Evolutionary conservation across 2,329 filamentous ascomycete species (phyloP), one percentile per base, ranked within the genome.

Genomic region (Acrocalymma vagum): DNA sequence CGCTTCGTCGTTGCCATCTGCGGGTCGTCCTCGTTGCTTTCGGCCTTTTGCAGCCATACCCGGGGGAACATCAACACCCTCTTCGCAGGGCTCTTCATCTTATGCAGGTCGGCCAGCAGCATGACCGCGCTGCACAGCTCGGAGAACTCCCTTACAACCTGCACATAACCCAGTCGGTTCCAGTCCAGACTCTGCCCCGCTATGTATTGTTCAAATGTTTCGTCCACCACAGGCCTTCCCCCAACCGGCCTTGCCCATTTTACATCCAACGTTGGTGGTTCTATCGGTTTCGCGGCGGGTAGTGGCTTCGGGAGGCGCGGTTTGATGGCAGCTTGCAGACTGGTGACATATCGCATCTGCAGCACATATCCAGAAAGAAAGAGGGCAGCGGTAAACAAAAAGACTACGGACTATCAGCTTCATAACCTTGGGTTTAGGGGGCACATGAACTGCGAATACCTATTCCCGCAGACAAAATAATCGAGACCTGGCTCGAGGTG

Each of bases 291-390:
- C 7, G 58, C 44, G 11, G 55, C 50, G 31, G 63, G 60, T 5
- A 73, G 60, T 13, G 72, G 69, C 38, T 69, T 66, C 0, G 75
- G 75, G 36, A 61, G 75, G 68, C 49, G 77, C 34, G 77, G 79
- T 53, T 79, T 80, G 58, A 96, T 86, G 13, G 88, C 88, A 40
- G 78, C 76, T 58, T 93, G 88, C 21, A 96, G 79, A 56, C 86
- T 86, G 48, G 81, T 82, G 4, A 96, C 82, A 1, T 90, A 94
- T 58, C 90, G 84, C 70, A 96, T 92, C 62, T 96, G 92, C 37
- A 96, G 80, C 3, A 85, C 81, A 68, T 95, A 96, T 60, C 92
- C 92, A 35, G 88, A 90, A 21, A 96, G 78, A 69, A 96, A 96
- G 17, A 96, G 83, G 4, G 91, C 82, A 24, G 85, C 70, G 3